These are phyloP conservation scores for Phenoliferia sp. DNA, from an alignment of 1,284 basidiomycete species.

Conservation along the genomic window DNA sequence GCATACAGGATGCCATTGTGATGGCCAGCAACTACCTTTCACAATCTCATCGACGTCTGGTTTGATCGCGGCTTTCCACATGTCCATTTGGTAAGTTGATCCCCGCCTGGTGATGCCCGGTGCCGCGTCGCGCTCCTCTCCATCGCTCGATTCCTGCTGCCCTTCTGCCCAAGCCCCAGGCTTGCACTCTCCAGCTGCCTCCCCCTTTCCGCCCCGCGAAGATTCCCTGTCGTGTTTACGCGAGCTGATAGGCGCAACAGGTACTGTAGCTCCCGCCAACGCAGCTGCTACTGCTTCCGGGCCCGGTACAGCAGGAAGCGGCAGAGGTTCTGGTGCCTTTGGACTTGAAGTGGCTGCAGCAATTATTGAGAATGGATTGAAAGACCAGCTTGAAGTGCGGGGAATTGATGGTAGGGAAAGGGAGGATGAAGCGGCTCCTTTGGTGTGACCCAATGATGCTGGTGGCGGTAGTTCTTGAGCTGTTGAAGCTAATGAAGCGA, in stretches of 20 bases:
- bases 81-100: conserved; percentile 36
- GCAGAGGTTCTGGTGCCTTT: background rate
- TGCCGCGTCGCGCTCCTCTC: background rate
- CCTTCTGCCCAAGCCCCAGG: background rate
- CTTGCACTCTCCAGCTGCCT: background rate
- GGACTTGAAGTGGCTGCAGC: background rate
- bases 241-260: background rate
- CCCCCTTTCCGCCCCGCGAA: background rate
- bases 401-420: background rate
- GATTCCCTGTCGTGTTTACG: background rate
- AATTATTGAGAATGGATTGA: conserved; percentile 14
- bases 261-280: background rate
- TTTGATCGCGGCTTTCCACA: conserved; percentile 52
- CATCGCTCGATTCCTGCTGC: background rate
- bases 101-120: background rate
- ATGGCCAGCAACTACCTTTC: too few species aligned
- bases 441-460: too few species aligned
- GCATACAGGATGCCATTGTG: conserved; percentile 20
- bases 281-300: conserved; percentile 24
- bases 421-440: background rate
- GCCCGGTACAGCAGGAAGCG: background rate
- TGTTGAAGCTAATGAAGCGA: background rate
- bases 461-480: background rate
- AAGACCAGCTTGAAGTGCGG: conserved; percentile 4
- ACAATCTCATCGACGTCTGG: conserved; percentile 67